Conservation (phyloP, 129 eudicot species). For the Silybum marianum region DNA sequence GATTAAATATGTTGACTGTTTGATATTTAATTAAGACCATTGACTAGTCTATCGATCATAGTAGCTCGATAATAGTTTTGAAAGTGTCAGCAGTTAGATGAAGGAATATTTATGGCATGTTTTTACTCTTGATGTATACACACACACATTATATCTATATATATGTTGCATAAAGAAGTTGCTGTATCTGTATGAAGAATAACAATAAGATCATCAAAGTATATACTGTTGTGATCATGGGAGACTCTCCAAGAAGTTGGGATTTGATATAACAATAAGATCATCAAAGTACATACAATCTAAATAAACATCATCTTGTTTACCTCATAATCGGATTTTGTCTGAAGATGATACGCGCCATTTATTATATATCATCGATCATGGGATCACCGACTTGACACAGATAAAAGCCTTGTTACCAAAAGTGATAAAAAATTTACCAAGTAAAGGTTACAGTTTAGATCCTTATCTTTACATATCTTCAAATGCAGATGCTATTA, state of each 20-base stretch:
- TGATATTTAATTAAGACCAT: neutral
- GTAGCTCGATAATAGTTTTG: neutral
- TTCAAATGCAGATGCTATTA: neutral
- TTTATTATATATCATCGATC: neutral
- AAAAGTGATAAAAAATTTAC: neutral
- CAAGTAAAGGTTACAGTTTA: neutral
- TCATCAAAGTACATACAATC: neutral
- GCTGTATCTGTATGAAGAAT: neutral
- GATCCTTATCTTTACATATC: neutral
- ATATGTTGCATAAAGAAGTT: neutral
- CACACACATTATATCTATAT: neutral
- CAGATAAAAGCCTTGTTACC: neutral
- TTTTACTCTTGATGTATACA: neutral
- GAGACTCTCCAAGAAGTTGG: neutral
- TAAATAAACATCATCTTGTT: neutral
- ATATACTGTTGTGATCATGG: neutral
- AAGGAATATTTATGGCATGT: neutral
- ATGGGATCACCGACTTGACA: neutral
- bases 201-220: no score
- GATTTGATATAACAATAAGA: neutral
- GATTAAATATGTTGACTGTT: neutral
- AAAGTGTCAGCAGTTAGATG: neutral
- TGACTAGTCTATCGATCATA: neutral
- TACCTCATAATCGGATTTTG: neutral
- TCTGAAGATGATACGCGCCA: neutral